phyloP scores from a whole-genome alignment of 2,329 filamentous ascomycete species.

The Diaporthe destruens region DNA sequence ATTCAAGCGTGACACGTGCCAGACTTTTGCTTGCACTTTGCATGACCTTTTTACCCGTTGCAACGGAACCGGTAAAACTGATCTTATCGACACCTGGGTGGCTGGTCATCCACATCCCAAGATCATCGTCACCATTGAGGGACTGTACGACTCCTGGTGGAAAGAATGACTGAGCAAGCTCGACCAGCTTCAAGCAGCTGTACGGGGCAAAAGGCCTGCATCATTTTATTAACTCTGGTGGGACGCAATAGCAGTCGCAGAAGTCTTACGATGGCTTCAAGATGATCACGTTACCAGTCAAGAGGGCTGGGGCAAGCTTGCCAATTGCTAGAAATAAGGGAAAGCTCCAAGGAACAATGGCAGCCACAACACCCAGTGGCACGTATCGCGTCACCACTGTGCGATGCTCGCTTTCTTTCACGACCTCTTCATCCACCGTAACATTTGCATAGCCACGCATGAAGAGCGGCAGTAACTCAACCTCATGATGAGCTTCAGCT shows the following conservation, averaged over 20 bases:
- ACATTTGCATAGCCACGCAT: too few species aligned
- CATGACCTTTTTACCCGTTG: slow-evolving; percentile 53
- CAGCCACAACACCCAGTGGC: slow-evolving; percentile 5
- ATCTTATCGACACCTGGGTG: slow-evolving; percentile 73
- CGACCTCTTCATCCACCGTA: slow-evolving; percentile 4
- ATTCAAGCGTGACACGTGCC: slow-evolving; percentile 59
- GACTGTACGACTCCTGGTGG: slow-evolving; percentile 72
- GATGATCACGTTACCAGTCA: slow-evolving; percentile 68
- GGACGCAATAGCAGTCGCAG: too few species aligned
- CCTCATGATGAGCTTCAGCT: too few species aligned
- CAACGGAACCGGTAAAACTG: slow-evolving; percentile 70
- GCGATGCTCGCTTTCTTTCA: neutral
- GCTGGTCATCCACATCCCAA: slow-evolving; percentile 69
- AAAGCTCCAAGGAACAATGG: slow-evolving; percentile 16
- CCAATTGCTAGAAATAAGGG: slow-evolving; percentile 7
- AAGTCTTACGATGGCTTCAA: slow-evolving; percentile 68
- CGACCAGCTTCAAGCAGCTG: slow-evolving; percentile 68
- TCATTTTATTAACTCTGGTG: too few species aligned
- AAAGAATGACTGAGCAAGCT: slow-evolving; percentile 68
- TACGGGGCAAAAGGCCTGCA: slow-evolving; percentile 62
- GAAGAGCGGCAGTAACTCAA: too few species aligned
- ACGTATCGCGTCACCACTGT: neutral
- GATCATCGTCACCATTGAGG: slow-evolving; percentile 69
- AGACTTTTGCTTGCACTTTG: slow-evolving; percentile 57
- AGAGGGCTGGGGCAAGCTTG: slow-evolving; percentile 68